phyloP scores from a whole-genome alignment of 192 early-diverging fungal species.

The Helicostylum pulchrum region DNA sequence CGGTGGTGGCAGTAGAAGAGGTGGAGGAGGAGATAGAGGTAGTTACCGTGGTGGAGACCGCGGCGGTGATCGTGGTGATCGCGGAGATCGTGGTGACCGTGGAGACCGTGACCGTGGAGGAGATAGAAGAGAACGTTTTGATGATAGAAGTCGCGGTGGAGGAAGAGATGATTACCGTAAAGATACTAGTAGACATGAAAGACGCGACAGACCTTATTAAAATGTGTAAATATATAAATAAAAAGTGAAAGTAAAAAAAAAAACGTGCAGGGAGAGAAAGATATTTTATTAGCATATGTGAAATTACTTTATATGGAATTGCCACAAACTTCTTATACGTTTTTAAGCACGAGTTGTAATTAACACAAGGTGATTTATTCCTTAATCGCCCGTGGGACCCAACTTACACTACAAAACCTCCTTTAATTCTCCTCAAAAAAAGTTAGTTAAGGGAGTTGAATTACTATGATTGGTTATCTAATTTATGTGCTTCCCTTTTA shows the following conservation, averaged over 20 bases:
- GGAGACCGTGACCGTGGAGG: not conserved
- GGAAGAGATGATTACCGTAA: conserved; percentile 42
- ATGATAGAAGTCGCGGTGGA: conserved; percentile 23
- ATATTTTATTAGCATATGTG: conserved; percentile 2
- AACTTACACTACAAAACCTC: no score
- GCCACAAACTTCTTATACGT: not conserved
- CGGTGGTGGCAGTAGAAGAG: conserved; percentile 36
- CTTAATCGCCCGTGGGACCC: no score
- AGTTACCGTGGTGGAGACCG: conserved; percentile 36
- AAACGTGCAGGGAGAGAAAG: conserved; percentile 3
- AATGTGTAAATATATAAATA: not conserved
- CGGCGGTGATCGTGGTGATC: conserved; percentile 23
- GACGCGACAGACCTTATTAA: conserved; percentile 48
- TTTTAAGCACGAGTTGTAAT: not conserved
- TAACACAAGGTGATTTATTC: not conserved
- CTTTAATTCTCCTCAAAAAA: not conserved
- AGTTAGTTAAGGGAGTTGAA: not conserved
- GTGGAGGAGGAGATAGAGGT: conserved; percentile 33
- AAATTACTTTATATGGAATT: conserved; percentile 9
- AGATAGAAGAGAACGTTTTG: not conserved
- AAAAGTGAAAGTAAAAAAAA: not conserved
- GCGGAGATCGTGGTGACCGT: conserved; percentile 38
- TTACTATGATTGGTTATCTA: not conserved
- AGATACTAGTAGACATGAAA: conserved; percentile 39
- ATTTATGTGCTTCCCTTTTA: not conserved